phyloP scores from a whole-genome alignment of 2,329 filamentous ascomycete species.

The Trichoderma lentiforme region DNA sequence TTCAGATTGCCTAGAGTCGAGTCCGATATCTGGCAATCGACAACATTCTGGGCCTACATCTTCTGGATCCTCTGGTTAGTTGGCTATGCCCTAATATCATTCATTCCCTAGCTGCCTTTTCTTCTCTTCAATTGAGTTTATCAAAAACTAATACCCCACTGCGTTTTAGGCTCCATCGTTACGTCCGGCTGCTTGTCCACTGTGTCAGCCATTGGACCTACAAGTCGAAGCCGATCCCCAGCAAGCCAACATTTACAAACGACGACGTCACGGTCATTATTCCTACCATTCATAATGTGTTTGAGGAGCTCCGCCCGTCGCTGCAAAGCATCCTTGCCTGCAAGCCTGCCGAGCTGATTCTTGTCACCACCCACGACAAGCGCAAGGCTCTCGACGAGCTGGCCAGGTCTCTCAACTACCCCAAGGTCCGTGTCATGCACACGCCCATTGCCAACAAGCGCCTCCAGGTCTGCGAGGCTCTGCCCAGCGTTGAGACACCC shows the following conservation, averaged over 20 bases:
- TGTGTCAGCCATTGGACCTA: constrained; percentile 83
- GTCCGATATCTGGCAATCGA: constrained; percentile 38
- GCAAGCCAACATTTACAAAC: constrained; percentile 73
- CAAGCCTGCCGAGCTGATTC: constrained; percentile 67
- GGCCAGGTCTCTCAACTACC: constrained; percentile 55
- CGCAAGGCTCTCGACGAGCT: constrained; percentile 65
- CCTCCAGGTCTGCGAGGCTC: constrained; percentile 85
- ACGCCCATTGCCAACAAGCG: constrained; percentile 91
- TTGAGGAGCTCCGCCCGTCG: constrained; percentile 78
- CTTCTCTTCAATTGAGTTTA: not conserved
- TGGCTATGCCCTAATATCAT: constrained; percentile 2
- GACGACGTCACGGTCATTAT: constrained; percentile 92
- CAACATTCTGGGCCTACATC: constrained; percentile 45
- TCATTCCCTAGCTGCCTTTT: not conserved
- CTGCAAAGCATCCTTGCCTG: constrained; percentile 73
- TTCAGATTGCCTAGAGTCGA: constrained; percentile 20
- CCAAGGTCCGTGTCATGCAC: constrained; percentile 69
- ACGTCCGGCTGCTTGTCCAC: constrained; percentile 81
- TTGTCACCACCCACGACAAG: constrained; percentile 85
- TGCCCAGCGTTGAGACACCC: constrained; percentile 76
- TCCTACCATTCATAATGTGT: constrained; percentile 84
- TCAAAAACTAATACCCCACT: not conserved
- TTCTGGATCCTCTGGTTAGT: constrained; percentile 49
- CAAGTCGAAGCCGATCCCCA: constrained; percentile 77
- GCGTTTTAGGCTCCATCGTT: constrained; percentile 71